These are phyloP conservation scores for Dalbergia cochinchinensis DNA, from an alignment of 306 rosid genomes.

Conservation along the genomic window DNA sequence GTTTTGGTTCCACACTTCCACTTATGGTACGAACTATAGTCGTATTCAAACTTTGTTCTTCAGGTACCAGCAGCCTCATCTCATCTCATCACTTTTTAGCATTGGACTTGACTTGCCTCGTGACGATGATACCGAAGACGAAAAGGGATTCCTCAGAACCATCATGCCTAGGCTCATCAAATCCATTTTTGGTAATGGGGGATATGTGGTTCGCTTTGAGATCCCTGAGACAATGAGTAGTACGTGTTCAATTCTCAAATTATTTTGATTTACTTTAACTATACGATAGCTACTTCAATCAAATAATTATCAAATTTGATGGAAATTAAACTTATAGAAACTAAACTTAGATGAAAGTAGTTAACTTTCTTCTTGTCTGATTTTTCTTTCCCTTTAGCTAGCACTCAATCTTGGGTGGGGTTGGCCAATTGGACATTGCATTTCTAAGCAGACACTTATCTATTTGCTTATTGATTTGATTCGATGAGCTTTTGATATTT, in stretches of 20 bases:
- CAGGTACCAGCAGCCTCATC: constrained; percentile 39
- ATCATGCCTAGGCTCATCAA: constrained; percentile 66
- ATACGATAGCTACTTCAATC: too few species aligned
- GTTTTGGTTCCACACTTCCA: constrained; percentile 33
- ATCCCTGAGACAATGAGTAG: constrained; percentile 64
- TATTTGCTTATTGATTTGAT: background rate
- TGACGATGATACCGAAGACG: constrained; percentile 2
- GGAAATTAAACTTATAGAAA: too few species aligned
- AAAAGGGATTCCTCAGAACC: constrained; percentile 46
- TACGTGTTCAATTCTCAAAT: constrained; percentile 16
- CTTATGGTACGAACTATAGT: constrained; percentile 28
- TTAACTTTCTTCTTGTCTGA: constrained; percentile 18
- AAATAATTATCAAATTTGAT: too few species aligned
- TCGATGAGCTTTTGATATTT: background rate
- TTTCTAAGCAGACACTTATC: background rate
- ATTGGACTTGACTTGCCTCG: constrained; percentile 52
- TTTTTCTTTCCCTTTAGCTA: background rate
- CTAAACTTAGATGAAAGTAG: background rate
- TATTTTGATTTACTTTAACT: background rate
- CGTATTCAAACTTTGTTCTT: constrained; percentile 34
- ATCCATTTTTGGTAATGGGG: constrained; percentile 8
- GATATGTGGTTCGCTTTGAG: constrained; percentile 59
- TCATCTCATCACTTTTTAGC: constrained; percentile 40
- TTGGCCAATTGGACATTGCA: constrained; percentile 1
- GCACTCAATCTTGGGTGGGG: background rate